Percentiles rank a stretch among this genome's conserved stretches.
These are phyloP conservation scores for Polychaeton citri DNA, from an alignment of 2,329 filamentous ascomycete species.

Conservation along the genomic window DNA sequence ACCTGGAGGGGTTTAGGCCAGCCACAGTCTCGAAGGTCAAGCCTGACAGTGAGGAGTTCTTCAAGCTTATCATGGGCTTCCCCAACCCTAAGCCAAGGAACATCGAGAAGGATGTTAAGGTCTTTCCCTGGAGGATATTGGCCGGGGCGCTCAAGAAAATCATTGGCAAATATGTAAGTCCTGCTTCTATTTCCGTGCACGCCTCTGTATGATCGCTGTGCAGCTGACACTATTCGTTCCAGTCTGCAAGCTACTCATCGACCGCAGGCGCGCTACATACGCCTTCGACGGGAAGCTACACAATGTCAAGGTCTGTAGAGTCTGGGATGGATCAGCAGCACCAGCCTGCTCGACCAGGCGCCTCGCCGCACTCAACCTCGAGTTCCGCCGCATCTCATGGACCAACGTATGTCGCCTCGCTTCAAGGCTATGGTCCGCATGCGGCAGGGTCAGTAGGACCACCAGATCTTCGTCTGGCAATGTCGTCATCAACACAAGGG, in stretches of 20 bases:
- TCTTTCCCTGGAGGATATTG: conserved; percentile 92
- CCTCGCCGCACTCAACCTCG: conserved; percentile 18
- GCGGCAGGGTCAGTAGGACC: conserved; percentile 20
- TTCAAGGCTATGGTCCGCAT: conserved; percentile 17
- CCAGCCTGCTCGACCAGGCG: conserved; percentile 14
- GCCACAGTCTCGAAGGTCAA: conserved; percentile 89
- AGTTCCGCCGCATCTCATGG: conserved; percentile 20
- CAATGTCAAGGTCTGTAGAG: conserved; percentile 30
- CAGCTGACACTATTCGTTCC: conserved; percentile 21
- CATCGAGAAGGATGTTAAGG: conserved; percentile 98
- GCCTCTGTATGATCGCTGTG: conserved; percentile 7
- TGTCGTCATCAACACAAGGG: conserved; percentile 12
- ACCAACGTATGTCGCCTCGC: conserved; percentile 17
- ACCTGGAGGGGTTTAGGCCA: conserved; percentile 87
- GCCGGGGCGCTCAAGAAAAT: conserved; percentile 88
- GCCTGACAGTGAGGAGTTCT: conserved; percentile 86
- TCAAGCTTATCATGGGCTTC: conserved; percentile 98
- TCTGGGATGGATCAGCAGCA: conserved; percentile 32
- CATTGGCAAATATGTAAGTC: conserved; percentile 81
- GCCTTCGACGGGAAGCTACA: conserved; percentile 14
- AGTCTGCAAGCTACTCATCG: conserved; percentile 58
- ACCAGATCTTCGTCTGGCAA: conserved; percentile 25
- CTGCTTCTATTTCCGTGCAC: conserved; percentile 2
- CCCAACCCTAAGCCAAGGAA: conserved; percentile 89
- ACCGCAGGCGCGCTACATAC: conserved; percentile 38